These are phyloP conservation scores for Leishmania turanica DNA, from an alignment of 208 protist genomes.

Conservation along the genomic window DNA sequence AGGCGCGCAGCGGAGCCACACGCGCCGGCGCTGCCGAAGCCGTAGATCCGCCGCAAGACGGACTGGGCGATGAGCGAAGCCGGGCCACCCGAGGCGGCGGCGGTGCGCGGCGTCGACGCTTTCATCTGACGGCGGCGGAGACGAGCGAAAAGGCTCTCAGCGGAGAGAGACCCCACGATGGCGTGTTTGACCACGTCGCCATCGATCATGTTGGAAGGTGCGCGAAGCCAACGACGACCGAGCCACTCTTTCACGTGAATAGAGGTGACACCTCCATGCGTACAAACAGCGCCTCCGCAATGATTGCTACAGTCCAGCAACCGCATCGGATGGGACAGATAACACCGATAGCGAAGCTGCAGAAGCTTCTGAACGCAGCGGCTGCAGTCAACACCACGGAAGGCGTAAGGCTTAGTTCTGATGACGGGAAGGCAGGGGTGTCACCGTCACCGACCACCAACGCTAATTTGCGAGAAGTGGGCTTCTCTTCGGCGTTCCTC, in stretches of 20 bases:
- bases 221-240: not conserved
- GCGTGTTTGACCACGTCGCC: not conserved
- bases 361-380: not conserved
- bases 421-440: not conserved
- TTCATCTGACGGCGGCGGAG: conserved; percentile 15
- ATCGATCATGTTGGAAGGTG: too few species aligned
- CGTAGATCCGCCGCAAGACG: not conserved
- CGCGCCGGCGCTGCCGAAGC: not conserved
- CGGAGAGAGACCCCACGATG: not conserved
- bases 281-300: conserved; percentile 1
- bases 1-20: conserved; percentile 2
- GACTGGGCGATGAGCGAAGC: not conserved
- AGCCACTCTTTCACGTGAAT: not conserved
- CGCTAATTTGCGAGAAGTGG: too few species aligned
- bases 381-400: not conserved
- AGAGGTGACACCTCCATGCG: not conserved
- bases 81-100: not conserved
- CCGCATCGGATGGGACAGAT: conserved; percentile 1
- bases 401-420: too few species aligned
- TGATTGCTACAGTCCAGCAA: conserved; percentile 25
- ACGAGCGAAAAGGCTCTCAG: not conserved
- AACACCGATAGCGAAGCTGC: not conserved
- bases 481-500: not conserved
- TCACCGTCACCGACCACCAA: not conserved
- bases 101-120: not conserved